Evolutionary conservation across 1,139 yeast genomes (phyloP).

Genomic region (Yamadazyma pseudoaaseri): DNA sequence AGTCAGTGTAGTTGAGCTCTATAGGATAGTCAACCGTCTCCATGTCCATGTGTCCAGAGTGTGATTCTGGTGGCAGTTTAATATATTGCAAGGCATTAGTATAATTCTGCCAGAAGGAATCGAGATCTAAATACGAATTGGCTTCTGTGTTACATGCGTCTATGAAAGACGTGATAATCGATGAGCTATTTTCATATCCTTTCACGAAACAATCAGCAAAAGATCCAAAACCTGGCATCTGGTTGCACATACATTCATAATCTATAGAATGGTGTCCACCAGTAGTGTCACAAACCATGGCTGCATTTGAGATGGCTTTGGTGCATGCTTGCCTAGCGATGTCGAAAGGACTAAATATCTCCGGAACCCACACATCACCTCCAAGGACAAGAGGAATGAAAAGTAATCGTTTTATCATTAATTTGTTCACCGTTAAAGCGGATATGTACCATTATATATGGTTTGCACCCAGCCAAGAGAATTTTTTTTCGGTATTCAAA

Average conservation of each 20-base stretch:
- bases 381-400: too few species aligned
- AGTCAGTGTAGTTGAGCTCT: constrained; percentile 4
- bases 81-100: constrained; percentile 1
- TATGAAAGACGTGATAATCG: constrained; percentile 1
- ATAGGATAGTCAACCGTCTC: constrained; percentile 4
- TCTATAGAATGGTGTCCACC: constrained; percentile 4
- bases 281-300: constrained; percentile 5
- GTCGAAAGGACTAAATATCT: constrained; percentile 3
- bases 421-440: too few species aligned
- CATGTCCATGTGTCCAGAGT: constrained; percentile 1
- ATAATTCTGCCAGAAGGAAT: constrained; percentile 6
- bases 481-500: too few species aligned
- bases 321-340: constrained; percentile 7
- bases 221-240: constrained; percentile 7
- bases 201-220: constrained; percentile 7
- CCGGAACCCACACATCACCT: constrained; percentile 4
- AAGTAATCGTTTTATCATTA: too few species aligned
- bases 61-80: not conserved
- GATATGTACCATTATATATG: too few species aligned
- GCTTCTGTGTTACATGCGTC: constrained; percentile 1
- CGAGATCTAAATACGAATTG: constrained; percentile 1
- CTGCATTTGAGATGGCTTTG: constrained; percentile 5
- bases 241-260: constrained; percentile 5
- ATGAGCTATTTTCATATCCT: constrained; percentile 5
- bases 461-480: too few species aligned